Percentiles rank a stretch among this genome's conserved stretches.
Evolutionary conservation across 768 basidiomycete species (phyloP).

Genomic region (Boletus rubroflammeus): DNA sequence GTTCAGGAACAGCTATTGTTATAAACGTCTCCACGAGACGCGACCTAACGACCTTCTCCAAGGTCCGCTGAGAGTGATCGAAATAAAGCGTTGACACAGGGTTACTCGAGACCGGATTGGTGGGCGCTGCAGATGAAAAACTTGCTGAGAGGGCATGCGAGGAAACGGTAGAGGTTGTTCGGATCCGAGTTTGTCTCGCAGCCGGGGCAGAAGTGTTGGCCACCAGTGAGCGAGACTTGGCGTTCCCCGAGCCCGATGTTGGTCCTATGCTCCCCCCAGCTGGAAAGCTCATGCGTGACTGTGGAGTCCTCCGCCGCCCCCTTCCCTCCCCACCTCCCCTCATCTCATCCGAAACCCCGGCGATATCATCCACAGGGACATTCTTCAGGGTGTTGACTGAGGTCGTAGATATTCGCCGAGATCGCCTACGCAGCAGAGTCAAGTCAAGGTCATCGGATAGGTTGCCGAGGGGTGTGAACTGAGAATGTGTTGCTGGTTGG

Average conservation of each 20-base stretch:
- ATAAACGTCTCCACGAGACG: constrained; percentile 79
- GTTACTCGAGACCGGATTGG: constrained; percentile 8
- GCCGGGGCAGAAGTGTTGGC: constrained; percentile 26
- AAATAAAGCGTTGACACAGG: constrained; percentile 38
- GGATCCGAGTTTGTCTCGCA: constrained; percentile 38
- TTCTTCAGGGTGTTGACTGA: constrained; percentile 51
- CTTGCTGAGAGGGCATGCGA: constrained; percentile 22
- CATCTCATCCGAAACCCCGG: constrained; percentile 23
- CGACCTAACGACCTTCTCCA: constrained; percentile 69
- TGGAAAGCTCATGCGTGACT: constrained; percentile 44
- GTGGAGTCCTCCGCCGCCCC: constrained; percentile 40
- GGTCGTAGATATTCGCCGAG: constrained; percentile 56
- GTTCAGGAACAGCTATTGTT: constrained; percentile 44
- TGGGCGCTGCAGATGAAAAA: constrained; percentile 3
- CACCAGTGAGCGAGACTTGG: constrained; percentile 16
- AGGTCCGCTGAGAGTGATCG: constrained; percentile 61
- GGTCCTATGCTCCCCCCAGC: constrained; percentile 16
- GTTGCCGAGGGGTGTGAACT: constrained; percentile 54
- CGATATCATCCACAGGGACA: constrained; percentile 44
- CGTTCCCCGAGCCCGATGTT: constrained; percentile 7
- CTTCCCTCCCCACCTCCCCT: constrained; percentile 29
- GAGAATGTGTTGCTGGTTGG: constrained; percentile 60
- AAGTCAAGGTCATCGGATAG: constrained; percentile 71
- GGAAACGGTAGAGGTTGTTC: constrained; percentile 54
- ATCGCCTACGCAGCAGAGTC: constrained; percentile 53